Base-by-base conservation (phyloP, 371 early-diverging fungal species). In the Phascolomyces articulosus region DNA sequence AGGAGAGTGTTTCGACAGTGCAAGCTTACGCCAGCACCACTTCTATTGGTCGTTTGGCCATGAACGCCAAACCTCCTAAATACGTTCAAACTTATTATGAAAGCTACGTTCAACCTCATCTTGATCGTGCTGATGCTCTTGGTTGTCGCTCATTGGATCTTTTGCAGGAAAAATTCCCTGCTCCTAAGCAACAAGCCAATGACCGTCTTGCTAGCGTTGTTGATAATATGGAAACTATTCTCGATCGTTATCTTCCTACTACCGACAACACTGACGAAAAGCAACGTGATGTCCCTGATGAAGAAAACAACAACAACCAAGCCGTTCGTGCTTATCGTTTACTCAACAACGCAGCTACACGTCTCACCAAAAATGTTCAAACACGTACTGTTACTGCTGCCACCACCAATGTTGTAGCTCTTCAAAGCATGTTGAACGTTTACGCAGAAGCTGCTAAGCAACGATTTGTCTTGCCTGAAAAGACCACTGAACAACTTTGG, bases 111-210 rank as follows among this genome's bases (percentile, higher is more conserved):
- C 84, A 87, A 66, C 79, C 81, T 51, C 86, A 87, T 48, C 67
- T 89, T 13, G 77, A 78, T 41, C 79, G 67, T 26, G 85, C 84
- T 7, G 91, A 92, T 64, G 66, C 77, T 4, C 73, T 88, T 31
- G 91, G 88, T n/a, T 80, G 83, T 44, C 74, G 82, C 49, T 89
- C 91, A 1, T 75, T 92, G 9, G 90, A 90, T 59, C 58, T 80
- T 26, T 62, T 92, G 34, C 86, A 91, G 63, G 57, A 66, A 2
- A 80, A 77, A 34, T 81, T 89, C 72, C 93, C 93, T 78, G 75
- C 34, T 82, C 86, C n/a, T 80, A 84, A 71, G 75, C 76, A 38
- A n/a, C 51, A 51, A 31, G 56, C 56, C 3, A 55, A 55, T 24
- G 34, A 55, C 4, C 31, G 56, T 18, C 29, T 55, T 38, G 29